phyloP scores from a whole-genome alignment of 192 early-diverging fungal species.

The Coemansia sp. region DNA sequence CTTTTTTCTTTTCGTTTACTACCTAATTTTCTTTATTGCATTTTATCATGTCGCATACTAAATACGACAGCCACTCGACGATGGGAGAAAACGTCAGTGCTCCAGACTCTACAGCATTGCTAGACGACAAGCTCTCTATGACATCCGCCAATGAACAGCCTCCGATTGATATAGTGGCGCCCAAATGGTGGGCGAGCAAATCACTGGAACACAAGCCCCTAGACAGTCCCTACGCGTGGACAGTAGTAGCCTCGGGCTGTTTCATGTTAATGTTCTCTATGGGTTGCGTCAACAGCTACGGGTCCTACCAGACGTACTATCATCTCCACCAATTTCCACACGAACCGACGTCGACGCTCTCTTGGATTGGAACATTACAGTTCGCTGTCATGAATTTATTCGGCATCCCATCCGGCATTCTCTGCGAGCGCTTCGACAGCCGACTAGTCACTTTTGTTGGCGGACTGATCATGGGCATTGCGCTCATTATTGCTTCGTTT shows the following conservation, averaged over 20 bases:
- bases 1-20: not conserved
- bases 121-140: not conserved
- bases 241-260: conserved; percentile 55
- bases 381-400: conserved; percentile 54
- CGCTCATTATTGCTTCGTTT: conserved; percentile 60
- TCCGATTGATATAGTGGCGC: not conserved
- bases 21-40: not conserved
- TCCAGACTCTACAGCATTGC: not conserved
- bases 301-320: conserved; percentile 57
- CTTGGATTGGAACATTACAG: conserved; percentile 59
- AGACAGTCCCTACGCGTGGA: conserved; percentile 55
- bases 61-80: conserved; percentile 11
- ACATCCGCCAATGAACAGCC: not conserved
- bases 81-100: not conserved
- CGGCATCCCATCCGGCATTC: conserved; percentile 52
- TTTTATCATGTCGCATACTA: conserved; percentile 9
- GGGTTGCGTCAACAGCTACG: conserved; percentile 61
- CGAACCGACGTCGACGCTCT: conserved; percentile 49
- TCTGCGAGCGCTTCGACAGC: conserved; percentile 58
- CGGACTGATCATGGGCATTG: conserved; percentile 54
- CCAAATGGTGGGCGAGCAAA: conserved; percentile 45
- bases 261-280: conserved; percentile 58
- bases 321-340: conserved; percentile 34
- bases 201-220: conserved; percentile 33
- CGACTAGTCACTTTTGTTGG: conserved; percentile 56